Conservation (phyloP, 257 asterid genomes). For the Nicotiana otophora region DNA sequence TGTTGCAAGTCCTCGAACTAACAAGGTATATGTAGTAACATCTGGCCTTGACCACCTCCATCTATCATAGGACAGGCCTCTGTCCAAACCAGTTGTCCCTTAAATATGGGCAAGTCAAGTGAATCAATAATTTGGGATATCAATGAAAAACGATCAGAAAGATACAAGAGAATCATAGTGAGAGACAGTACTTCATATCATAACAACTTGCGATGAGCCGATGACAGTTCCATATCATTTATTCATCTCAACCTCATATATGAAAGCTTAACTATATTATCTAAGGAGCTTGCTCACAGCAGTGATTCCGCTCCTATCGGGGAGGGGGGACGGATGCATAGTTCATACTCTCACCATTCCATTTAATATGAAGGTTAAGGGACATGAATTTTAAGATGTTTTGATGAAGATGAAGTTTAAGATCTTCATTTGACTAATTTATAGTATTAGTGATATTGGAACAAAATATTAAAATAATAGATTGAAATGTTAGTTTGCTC, state of each 20-base stretch:
- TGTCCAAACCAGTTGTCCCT: conserved; percentile 41
- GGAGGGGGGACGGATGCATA: not conserved
- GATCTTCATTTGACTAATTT: not conserved
- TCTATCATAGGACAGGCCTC: conserved; percentile 38
- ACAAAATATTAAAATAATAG: not conserved
- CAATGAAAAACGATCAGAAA: not conserved
- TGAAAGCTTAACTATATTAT: not conserved
- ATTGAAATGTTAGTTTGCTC: not conserved
- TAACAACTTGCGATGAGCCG: not conserved
- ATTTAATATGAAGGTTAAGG: not conserved
- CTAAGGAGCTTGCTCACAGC: not conserved
- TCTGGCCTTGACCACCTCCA: conserved; percentile 96
- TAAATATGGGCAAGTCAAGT: not conserved
- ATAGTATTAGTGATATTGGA: not conserved
- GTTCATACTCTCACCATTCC: not conserved
- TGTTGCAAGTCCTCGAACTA: conserved; percentile 74
- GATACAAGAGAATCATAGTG: not conserved
- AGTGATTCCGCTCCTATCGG: not conserved
- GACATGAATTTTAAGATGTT: not conserved
- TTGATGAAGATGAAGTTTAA: not conserved
- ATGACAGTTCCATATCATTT: not conserved
- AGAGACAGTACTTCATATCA: not conserved
- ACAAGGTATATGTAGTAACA: conserved; percentile 50
- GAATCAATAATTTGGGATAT: not conserved
- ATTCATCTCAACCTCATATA: not conserved